Base-by-base conservation (phyloP, 208 protist species). In the Leishmania martiniquensis region DNA sequence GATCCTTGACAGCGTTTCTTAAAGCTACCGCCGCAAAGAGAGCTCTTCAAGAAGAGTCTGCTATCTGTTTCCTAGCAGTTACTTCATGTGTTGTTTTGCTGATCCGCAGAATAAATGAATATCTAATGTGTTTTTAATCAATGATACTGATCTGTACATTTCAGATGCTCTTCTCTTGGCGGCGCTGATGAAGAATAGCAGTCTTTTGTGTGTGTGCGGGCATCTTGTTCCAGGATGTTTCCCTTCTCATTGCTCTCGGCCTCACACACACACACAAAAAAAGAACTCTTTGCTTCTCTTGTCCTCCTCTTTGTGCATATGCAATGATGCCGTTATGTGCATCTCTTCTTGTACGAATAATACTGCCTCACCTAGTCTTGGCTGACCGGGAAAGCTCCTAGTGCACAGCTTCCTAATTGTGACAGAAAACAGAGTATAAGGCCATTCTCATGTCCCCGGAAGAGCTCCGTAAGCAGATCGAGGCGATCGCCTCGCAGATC, bases 401-500 rank as follows among this genome's bases (percentile, higher is more conserved):
- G 66, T 47, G 29, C 4, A 49, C 15, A 45, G 15, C 25, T 44
- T 44, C 3, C 51, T 74, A 37, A 60, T 74, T 17, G 32, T 47
- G 29, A 29, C 45, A 45, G 5, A 32, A 70, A 74, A 62, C 1
- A 47, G n/a, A 59, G 9, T 57, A 62, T 29, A 42, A 49, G 7
- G 2, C 22, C 22, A 63, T 57, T 52, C 70, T 1, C 7, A 94
- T 94, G 90, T 86, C 83, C 69, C 55, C 54, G 7, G 84, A 88
- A 39, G 85, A 89, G 7, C 77, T 96, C 42, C 91, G 93, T 37
- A 88, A 77, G 62, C 77, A 94, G 71, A 93, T 98, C 47, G 92
- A 96, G 76, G 91, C 71, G 13, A 78, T 96, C 55, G 93, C 93
- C 17, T 81, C 74, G 25, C 70, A 91, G 63, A 96, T 98, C n/a